These are phyloP conservation scores for Crepidotus variabilis DNA, from an alignment of 768 basidiomycete species.

Conservation along the genomic window DNA sequence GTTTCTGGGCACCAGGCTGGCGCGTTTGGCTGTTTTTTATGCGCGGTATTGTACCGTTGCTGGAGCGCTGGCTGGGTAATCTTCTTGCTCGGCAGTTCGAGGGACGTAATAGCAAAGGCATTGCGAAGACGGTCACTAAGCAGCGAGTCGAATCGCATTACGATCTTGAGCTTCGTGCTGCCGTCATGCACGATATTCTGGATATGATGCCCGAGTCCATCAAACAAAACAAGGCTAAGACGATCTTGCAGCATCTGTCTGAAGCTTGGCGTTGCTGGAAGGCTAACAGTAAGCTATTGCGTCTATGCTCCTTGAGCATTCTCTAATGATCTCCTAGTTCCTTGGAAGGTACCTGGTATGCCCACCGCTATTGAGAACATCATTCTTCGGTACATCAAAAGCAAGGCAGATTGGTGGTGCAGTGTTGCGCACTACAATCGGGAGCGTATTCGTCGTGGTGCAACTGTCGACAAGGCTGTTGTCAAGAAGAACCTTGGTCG, in stretches of 20 bases:
- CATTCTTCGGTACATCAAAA: conserved; percentile 97
- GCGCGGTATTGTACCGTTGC: conserved; percentile 95
- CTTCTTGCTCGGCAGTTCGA: conserved; percentile 98
- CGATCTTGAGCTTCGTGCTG: conserved; percentile 93
- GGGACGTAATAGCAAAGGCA: conserved; percentile 92
- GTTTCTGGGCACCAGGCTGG: conserved; percentile 99
- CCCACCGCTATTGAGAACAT: conserved; percentile 99
- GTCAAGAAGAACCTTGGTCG: conserved; percentile 99
- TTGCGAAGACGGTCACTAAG: conserved; percentile 98
- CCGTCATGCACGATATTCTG: conserved; percentile 99
- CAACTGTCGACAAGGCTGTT: conserved; percentile 97
- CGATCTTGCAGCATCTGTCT: conserved; percentile 95
- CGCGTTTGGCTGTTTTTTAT: conserved; percentile 99
- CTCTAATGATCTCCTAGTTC: conserved; percentile 44
- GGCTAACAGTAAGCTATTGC: conserved; percentile 64
- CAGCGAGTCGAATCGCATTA: conserved; percentile 99
- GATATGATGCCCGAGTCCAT: conserved; percentile 99
- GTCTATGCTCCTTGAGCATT: conserved; percentile 1
- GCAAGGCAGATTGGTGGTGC: conserved; percentile 99
- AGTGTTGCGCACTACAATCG: conserved; percentile 97
- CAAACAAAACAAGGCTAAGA: conserved; percentile 99
- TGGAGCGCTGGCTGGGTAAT: conserved; percentile 98
- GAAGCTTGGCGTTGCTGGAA: conserved; percentile 99
- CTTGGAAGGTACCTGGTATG: conserved; percentile 99
- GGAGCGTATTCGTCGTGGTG: conserved; percentile 94